Percentiles rank a stretch among this genome's conserved stretches.
Evolutionary conservation across 352 stramenopile species (phyloP).

Genomic region (Elongisporangium anandrum): DNA sequence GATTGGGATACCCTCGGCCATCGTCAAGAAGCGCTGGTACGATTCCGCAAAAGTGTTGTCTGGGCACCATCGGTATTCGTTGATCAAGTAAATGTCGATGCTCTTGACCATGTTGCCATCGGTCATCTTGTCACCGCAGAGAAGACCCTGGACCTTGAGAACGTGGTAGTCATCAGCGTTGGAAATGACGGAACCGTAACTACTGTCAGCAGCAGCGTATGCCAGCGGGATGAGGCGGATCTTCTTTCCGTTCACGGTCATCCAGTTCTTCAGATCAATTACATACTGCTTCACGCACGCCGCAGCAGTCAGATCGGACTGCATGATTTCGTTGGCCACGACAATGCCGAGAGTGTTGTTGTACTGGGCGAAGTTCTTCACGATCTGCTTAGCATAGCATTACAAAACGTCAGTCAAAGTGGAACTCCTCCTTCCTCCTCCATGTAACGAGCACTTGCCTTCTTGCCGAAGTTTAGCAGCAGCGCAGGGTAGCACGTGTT

Average conservation of each 20-base stretch:
- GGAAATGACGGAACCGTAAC: conserved; percentile 42
- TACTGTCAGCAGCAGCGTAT: conserved; percentile 80
- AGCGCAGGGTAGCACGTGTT: conserved; percentile 83
- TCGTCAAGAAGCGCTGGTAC: conserved; percentile 67
- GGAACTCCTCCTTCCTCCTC: not conserved
- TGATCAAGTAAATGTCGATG: conserved; percentile 88
- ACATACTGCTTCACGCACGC: conserved; percentile 85
- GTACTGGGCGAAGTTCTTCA: conserved; percentile 86
- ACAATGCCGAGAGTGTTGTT: conserved; percentile 83
- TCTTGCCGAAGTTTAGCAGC: conserved; percentile 85
- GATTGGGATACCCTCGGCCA: conserved; percentile 76
- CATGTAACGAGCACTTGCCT: conserved; percentile 14
- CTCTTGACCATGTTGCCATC: conserved; percentile 76
- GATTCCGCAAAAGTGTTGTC: conserved; percentile 61
- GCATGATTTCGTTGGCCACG: conserved; percentile 88
- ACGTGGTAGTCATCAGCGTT: conserved; percentile 78
- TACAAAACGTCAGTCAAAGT: not conserved
- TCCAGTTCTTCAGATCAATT: conserved; percentile 84
- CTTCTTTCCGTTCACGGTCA: conserved; percentile 81
- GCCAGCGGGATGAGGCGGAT: conserved; percentile 73
- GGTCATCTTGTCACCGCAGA: conserved; percentile 82
- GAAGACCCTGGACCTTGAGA: conserved; percentile 77
- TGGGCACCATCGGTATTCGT: conserved; percentile 86
- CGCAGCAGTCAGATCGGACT: conserved; percentile 61
- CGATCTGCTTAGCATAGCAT: conserved; percentile 31